Evolutionary conservation across 805 yeast genomes (phyloP), one percentile per base, ranked within the genome.

Genomic region (Wickerhamiella cacticola): DNA sequence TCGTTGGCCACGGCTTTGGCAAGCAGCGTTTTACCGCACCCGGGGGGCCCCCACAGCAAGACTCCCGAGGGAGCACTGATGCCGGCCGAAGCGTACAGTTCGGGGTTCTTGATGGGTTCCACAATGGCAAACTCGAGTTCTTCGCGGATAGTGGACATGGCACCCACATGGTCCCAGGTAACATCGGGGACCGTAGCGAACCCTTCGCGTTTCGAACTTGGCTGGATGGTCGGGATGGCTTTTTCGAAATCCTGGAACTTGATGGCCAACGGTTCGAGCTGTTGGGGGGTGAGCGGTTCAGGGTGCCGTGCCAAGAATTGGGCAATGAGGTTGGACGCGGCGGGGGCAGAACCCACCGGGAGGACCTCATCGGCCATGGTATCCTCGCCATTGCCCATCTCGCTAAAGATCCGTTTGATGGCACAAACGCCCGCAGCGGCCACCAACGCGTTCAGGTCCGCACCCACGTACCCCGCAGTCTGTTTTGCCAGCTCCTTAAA

Each of bases 1-100:
- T 92, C 97, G 62, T 89, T 89, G 9, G 98, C 98, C 2, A 92
- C 97, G 1, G 98, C 98, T 59, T 92, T 92, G 1, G 97, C 97
- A 24, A 92, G 69, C 44, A 92, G 70, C 0, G 98, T 92, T 62
- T 92, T 92, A 73, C 98, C 98, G 68, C 97, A 92, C 31, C 98
- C 98, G 2, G 98, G 98, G 1, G 98, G 98, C 0, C 98, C 98
- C 98, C 98, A 92, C 71, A 92, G 74, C 22, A 92, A 67, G 1
- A 92, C 98, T 49, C 98, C 98, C 0, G 95, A 87, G 2, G 97
- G 97, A 0, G 96, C 96, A 48, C 86, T 78, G 38, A 92, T 88
- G 63, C 98, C 98, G 9, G 88, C 96, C 50, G 79, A 78, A 53
- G 78, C 79, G 60, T 83, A 92, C 18, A 89, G 67, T 53, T 89